These are phyloP conservation scores for Rugosomyces carneus DNA, from an alignment of 1,284 basidiomycete genomes.

Conservation along the genomic window DNA sequence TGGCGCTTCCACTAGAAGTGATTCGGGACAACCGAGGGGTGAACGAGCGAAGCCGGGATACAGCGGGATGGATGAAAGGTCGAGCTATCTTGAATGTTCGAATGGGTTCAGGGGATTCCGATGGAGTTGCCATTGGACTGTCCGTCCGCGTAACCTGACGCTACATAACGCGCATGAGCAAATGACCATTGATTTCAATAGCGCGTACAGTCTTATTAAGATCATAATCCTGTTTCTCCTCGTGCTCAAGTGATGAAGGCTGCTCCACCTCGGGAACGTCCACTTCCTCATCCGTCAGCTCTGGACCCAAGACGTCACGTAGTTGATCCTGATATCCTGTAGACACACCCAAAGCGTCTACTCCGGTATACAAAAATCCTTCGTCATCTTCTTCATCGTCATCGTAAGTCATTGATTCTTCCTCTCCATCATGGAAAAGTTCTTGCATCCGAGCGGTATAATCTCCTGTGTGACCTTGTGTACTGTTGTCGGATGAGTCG, in stretches of 20 bases:
- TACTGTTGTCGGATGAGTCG: constrained; percentile 20
- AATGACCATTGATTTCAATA: neutral
- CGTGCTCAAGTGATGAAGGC: constrained; percentile 35
- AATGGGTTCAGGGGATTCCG: constrained; percentile 25
- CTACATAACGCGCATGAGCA: constrained; percentile 9
- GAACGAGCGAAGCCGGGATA: constrained; percentile 78
- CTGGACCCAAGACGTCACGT: constrained; percentile 65
- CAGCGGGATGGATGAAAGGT: constrained; percentile 67
- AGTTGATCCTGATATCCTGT: constrained; percentile 59
- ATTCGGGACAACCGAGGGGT: constrained; percentile 47
- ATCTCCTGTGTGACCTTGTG: constrained; percentile 37
- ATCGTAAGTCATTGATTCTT: constrained; percentile 28
- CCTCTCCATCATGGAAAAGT: constrained; percentile 51
- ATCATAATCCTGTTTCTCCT: constrained; percentile 12
- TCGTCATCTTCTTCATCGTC: constrained; percentile 46
- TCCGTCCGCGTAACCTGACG: constrained; percentile 36
- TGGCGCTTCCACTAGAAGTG: constrained; percentile 43
- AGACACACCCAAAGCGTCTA: constrained; percentile 46
- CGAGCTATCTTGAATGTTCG: constrained; percentile 31
- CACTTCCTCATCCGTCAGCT: constrained; percentile 46
- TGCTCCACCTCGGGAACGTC: constrained; percentile 39
- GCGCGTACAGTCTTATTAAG: neutral
- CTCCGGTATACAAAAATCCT: constrained; percentile 66
- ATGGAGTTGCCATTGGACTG: constrained; percentile 36
- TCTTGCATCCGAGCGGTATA: constrained; percentile 74